Evolutionary conservation across 1,284 basidiomycete species (phyloP).

Genomic region (Apiotrichum brassicae): DNA sequence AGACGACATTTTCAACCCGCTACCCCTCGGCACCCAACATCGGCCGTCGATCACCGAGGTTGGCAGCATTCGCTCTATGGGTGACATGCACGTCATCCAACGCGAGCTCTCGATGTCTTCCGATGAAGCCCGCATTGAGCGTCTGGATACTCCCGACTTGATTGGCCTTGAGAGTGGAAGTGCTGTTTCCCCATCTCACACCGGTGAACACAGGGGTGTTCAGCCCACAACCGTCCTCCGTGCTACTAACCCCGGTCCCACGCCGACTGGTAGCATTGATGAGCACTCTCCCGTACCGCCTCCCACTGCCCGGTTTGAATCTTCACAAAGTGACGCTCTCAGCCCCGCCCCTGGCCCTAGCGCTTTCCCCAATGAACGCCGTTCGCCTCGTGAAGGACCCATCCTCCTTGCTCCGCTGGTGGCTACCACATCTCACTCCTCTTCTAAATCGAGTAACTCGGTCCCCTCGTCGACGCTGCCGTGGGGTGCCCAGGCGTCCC

Average conservation of each 20-base stretch:
- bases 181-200: background rate
- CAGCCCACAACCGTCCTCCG: background rate
- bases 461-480: background rate
- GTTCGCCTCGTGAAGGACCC: too few species aligned
- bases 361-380: too few species aligned
- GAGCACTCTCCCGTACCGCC: too few species aligned
- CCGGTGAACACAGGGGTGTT: background rate
- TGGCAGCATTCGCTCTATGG: constrained; percentile 42
- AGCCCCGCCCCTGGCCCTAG: too few species aligned
- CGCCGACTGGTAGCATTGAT: background rate
- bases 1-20: background rate
- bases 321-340: too few species aligned
- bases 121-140: background rate
- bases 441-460: background rate
- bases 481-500: background rate
- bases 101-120: constrained; percentile 16
- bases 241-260: background rate
- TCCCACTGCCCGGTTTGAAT: too few species aligned
- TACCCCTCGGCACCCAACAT: background rate
- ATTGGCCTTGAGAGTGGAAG: background rate
- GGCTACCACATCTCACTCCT: too few species aligned
- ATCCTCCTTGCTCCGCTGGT: too few species aligned
- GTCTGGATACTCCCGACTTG: background rate
- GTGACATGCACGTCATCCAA: constrained; percentile 36
- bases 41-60: constrained; percentile 1